Evolutionary conservation across 768 basidiomycete genomes (phyloP), one percentile per base, ranked within the genome.

Genomic region (Leccinum imitatum): DNA sequence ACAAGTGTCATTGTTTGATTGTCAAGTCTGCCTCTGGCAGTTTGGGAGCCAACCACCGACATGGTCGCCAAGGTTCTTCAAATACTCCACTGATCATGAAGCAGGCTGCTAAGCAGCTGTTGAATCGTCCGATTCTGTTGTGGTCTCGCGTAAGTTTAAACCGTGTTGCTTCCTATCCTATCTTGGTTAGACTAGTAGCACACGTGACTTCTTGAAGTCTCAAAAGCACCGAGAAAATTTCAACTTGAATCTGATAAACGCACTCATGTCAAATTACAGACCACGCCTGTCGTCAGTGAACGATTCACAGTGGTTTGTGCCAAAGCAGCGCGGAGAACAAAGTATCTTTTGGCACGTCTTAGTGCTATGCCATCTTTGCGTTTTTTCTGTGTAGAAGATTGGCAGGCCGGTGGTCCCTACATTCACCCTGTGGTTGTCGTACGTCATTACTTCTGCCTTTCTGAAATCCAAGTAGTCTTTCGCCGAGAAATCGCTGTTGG

Each of bases 191-290:
- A 37, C 35, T 14, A 14, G 35, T 37, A 37, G 6, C 35, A 15
- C 44, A 46, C 44, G n/a, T 46, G 44, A 46, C 44, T 14, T 37
- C 14, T 37, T 2, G 14, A 37, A 14, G 35, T 14, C 6, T 35
- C 19, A 13, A 46, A 46, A 19, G 11, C 19, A 2, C 10, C n/a
- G 10, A 19, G 9, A 46, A 19, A 46, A 50, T 25, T 17, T 17
- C 48, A 50, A 50, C 14, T 41, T 11, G 57, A 62, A 58, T 62
- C 55, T n/a, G n/a, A n/a, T n/a, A 58, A 68, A 64, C 72, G 72
- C 71, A 72, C 71, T 74, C 71, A 64, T 46, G 71, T 72, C 71
- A 72, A 72, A 72, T 72, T 72, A 63, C 71, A 71, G 63, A 64
- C 61, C 72, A 62, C 19, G 35, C 55, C 53, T 35, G 39, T 67